Evolutionary conservation across 805 yeast genomes (phyloP).

Genomic region (Suhomyces vadensis): DNA sequence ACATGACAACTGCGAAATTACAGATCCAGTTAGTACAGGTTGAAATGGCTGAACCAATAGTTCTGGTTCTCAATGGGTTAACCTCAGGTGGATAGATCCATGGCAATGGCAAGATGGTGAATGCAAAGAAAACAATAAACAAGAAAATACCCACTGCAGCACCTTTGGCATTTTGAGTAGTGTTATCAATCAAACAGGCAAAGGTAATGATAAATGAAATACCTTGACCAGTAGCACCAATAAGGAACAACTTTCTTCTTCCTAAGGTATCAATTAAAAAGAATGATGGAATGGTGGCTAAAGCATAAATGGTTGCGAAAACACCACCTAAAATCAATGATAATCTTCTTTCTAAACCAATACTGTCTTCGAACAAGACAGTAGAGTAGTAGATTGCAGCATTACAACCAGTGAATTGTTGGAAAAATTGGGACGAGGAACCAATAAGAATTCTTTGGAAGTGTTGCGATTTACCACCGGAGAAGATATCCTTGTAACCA

Average conservation of each 20-base stretch:
- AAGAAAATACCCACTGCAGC: conserved; percentile 48
- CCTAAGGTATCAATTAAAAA: conserved; percentile 45
- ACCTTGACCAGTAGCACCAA: conserved; percentile 46
- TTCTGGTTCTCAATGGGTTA: conserved; percentile 49
- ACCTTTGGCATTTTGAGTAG: conserved; percentile 40
- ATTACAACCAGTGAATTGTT: conserved; percentile 71
- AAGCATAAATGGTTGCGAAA: conserved; percentile 60
- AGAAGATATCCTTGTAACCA: conserved; percentile 44
- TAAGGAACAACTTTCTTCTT: conserved; percentile 46
- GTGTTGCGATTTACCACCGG: conserved; percentile 61
- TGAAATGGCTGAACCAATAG: conserved; percentile 44
- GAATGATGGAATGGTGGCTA: conserved; percentile 49
- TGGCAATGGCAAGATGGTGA: conserved; percentile 46
- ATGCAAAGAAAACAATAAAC: conserved; percentile 45
- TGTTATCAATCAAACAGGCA: conserved; percentile 38
- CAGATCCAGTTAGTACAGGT: conserved; percentile 48
- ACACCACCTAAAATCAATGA: conserved; percentile 66
- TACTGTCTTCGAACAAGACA: conserved; percentile 52
- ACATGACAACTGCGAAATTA: conserved; percentile 49
- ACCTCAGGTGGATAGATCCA: conserved; percentile 51
- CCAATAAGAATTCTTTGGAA: conserved; percentile 62
- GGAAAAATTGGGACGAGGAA: conserved; percentile 66
- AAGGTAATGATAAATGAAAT: conserved; percentile 41
- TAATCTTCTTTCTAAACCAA: conserved; percentile 51
- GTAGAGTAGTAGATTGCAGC: conserved; percentile 69